These are phyloP conservation scores for Hippophae tibetana DNA, from an alignment of 306 rosid species.

Conservation along the genomic window DNA sequence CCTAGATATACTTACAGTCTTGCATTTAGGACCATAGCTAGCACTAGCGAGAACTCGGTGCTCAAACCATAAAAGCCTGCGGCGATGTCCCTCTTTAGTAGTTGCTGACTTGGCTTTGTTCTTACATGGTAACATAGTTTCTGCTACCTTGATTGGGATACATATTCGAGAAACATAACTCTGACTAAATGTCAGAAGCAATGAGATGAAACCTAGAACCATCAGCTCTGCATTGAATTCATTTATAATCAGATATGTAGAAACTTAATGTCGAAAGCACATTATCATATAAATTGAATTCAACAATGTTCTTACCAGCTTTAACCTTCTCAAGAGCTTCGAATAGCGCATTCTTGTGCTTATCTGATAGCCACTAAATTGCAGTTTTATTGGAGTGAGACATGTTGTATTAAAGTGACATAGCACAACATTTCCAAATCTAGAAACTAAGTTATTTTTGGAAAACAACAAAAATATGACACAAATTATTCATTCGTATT, in stretches of 20 bases:
- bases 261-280: not conserved
- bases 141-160: slow-evolving; percentile 39
- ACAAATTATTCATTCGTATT: no score
- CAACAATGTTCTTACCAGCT: slow-evolving; percentile 46
- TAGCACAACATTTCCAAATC: not conserved
- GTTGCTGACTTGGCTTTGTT: not conserved
- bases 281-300: not conserved
- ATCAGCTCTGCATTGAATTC: slow-evolving; percentile 70
- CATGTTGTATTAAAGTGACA: slow-evolving; percentile 4
- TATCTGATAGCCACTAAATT: slow-evolving; percentile 41
- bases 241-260: slow-evolving; percentile 8
- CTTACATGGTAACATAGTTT: slow-evolving; percentile 72
- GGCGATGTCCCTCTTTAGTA: slow-evolving; percentile 24
- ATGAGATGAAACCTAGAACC: slow-evolving; percentile 88
- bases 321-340: slow-evolving; percentile 89
- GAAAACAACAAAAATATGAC: no score
- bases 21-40: slow-evolving; percentile 32
- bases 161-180: slow-evolving; percentile 64
- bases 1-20: slow-evolving; percentile 32
- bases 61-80: slow-evolving; percentile 58
- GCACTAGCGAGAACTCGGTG: slow-evolving; percentile 49
- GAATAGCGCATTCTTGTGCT: slow-evolving; percentile 59
- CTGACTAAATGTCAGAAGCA: slow-evolving; percentile 81
- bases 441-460: not conserved
- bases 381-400: not conserved